A percentile compares a stretch with the other conserved stretches of the same genome.
These are phyloP conservation scores for Blastomyces percursus DNA, from an alignment of 2,329 filamentous ascomycete species.

Conservation along the genomic window DNA sequence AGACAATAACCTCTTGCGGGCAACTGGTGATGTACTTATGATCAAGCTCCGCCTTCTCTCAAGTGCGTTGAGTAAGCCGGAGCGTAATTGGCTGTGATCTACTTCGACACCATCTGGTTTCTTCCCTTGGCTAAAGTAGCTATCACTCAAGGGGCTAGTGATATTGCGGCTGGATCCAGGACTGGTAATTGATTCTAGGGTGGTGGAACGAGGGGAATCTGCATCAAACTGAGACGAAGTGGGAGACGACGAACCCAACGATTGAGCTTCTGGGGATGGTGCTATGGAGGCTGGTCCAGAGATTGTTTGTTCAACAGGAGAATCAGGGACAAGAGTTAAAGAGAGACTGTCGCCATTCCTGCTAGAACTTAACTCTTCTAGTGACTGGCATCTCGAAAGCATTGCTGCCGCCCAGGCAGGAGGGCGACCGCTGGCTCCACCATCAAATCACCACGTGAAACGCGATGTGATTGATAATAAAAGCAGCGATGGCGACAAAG, in stretches of 20 bases:
- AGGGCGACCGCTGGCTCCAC: not conserved
- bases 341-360: constrained; percentile 11
- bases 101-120: not conserved
- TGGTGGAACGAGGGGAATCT: not conserved
- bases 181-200: constrained; percentile 1
- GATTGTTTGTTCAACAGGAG: constrained; percentile 6
- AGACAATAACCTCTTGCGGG: constrained; percentile 21
- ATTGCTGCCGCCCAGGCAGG: constrained; percentile 15
- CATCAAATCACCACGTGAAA: not conserved
- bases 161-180: not conserved
- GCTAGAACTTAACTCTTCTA: constrained; percentile 16
- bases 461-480: not conserved
- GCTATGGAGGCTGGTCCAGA: constrained; percentile 4
- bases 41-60: constrained; percentile 8
- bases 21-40: constrained; percentile 9
- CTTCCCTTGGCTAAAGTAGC: not conserved
- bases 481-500: not conserved
- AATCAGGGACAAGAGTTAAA: constrained; percentile 10
- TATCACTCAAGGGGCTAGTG: not conserved
- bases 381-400: constrained; percentile 21
- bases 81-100: not conserved
- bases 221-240: not conserved
- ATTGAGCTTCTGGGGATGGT: not conserved
- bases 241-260: not conserved
- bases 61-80: not conserved